phyloP scores from a whole-genome alignment of 1,139 yeast genomes.

The Diutina scorzettiae region DNA sequence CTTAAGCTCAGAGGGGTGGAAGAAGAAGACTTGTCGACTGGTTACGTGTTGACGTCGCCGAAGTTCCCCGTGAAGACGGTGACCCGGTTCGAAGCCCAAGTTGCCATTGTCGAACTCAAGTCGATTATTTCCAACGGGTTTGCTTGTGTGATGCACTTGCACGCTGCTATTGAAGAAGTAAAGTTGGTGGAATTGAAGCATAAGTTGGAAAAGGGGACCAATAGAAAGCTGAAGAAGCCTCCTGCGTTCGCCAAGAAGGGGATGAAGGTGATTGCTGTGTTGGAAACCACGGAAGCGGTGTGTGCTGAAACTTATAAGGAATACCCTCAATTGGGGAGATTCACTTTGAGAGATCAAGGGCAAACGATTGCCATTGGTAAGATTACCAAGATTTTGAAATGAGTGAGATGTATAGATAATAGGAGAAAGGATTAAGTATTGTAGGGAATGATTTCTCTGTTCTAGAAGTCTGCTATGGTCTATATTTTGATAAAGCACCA shows the following conservation, averaged over 20 bases:
- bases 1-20: slow-evolving; percentile 89
- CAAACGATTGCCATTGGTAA: slow-evolving; percentile 97
- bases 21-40: slow-evolving; percentile 89
- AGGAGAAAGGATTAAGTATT: no score
- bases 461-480: no score
- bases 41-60: slow-evolving; percentile 81
- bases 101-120: slow-evolving; percentile 92
- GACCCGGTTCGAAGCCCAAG: slow-evolving; percentile 86
- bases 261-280: slow-evolving; percentile 90
- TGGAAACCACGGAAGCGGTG: slow-evolving; percentile 76
- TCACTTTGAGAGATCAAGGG: slow-evolving; percentile 97
- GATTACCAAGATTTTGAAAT: slow-evolving; percentile 54
- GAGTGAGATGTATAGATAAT: no score
- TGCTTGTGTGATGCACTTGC: slow-evolving; percentile 97
- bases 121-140: slow-evolving; percentile 90
- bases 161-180: slow-evolving; percentile 96
- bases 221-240: slow-evolving; percentile 90
- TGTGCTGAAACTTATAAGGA: slow-evolving; percentile 89
- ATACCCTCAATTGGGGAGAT: slow-evolving; percentile 94
- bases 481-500: no score
- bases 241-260: slow-evolving; percentile 99
- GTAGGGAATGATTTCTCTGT: no score
- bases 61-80: slow-evolving; percentile 86
- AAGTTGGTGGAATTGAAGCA: slow-evolving; percentile 72
- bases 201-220: slow-evolving; percentile 92